Evolutionary conservation across 1,139 yeast genomes (phyloP).

Genomic region (Hansenula lynferdii): DNA sequence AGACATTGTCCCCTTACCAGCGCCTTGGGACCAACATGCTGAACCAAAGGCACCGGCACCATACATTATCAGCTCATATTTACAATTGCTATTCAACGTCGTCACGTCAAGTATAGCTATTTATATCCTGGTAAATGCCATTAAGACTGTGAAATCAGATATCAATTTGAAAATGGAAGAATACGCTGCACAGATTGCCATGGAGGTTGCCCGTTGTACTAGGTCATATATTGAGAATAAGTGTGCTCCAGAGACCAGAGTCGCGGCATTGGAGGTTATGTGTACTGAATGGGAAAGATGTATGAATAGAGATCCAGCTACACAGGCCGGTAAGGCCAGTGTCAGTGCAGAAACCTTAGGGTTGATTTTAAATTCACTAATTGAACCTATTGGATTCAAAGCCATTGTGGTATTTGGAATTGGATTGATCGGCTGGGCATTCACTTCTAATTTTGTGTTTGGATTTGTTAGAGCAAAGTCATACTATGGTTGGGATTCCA

Average conservation of each 20-base stretch:
- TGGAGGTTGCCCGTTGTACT: conserved; percentile 33
- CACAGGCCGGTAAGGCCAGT: conserved; percentile 37
- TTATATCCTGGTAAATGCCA: conserved; percentile 37
- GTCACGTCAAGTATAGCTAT: conserved; percentile 38
- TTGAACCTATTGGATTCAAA: conserved; percentile 60
- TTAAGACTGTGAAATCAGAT: conserved; percentile 47
- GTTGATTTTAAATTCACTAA: conserved; percentile 52
- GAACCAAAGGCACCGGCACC: conserved; percentile 32
- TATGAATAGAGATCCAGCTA: conserved; percentile 49
- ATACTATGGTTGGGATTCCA: conserved; percentile 26
- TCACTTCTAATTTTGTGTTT: conserved; percentile 31
- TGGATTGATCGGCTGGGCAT: conserved; percentile 23
- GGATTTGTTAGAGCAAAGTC: conserved; percentile 34
- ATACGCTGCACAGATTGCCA: conserved; percentile 18
- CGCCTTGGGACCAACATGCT: conserved; percentile 37
- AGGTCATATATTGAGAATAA: conserved; percentile 47
- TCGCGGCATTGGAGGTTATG: conserved; percentile 51
- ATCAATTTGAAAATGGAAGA: conserved; percentile 42
- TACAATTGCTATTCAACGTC: conserved; percentile 48
- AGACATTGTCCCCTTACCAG: conserved; percentile 27
- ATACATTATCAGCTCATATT: conserved; percentile 51
- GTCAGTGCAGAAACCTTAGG: conserved; percentile 65
- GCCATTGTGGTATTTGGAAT: conserved; percentile 37
- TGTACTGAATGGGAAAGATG: conserved; percentile 62
- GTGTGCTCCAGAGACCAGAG: conserved; percentile 53